Percentiles rank a stretch among this genome's conserved stretches.
phyloP scores from a whole-genome alignment of 2,329 filamentous ascomycete genomes.

The Cercospora sojina region DNA sequence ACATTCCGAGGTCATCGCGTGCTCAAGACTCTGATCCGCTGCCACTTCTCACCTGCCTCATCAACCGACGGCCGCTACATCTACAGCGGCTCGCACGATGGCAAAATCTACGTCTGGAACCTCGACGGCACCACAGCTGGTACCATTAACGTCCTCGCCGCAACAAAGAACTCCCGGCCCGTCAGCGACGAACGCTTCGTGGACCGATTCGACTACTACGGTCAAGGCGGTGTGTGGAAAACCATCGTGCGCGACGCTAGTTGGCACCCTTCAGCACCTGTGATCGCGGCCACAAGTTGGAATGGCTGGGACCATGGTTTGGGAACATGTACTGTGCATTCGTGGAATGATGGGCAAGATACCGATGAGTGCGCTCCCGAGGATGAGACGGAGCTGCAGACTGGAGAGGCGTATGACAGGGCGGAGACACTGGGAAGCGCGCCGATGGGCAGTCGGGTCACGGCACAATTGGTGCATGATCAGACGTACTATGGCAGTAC shows the following conservation, averaged over 20 bases:
- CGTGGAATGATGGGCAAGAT: constrained; percentile 66
- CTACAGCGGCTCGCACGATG: constrained; percentile 86
- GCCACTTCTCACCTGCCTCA: constrained; percentile 85
- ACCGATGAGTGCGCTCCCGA: constrained; percentile 58
- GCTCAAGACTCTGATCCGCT: constrained; percentile 84
- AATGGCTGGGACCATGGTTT: constrained; percentile 72
- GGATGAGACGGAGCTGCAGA: constrained; percentile 21
- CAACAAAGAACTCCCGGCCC: constrained; percentile 64
- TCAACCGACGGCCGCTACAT: constrained; percentile 90
- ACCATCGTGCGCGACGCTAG: constrained; percentile 84
- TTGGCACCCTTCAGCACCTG: constrained; percentile 83
- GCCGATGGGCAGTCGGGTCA: constrained; percentile 59
- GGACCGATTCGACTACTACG: constrained; percentile 57
- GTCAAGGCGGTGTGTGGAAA: constrained; percentile 62
- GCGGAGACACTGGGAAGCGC: constrained; percentile 29
- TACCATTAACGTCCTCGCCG: constrained; percentile 71
- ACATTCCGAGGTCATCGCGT: constrained; percentile 91
- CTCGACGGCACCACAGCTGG: constrained; percentile 81
- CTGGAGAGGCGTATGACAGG: constrained; percentile 35
- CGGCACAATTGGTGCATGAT: constrained; percentile 57
- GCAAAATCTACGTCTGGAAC: constrained; percentile 89
- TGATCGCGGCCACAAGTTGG: constrained; percentile 83
- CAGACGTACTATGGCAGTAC: constrained; percentile 43
- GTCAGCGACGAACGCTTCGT: constrained; percentile 53
- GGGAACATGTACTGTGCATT: constrained; percentile 75